Percentiles rank a stretch among this genome's conserved stretches.
Conservation (phyloP, 23 red algal genomes). For the Gracilaria gracilis region DNA sequence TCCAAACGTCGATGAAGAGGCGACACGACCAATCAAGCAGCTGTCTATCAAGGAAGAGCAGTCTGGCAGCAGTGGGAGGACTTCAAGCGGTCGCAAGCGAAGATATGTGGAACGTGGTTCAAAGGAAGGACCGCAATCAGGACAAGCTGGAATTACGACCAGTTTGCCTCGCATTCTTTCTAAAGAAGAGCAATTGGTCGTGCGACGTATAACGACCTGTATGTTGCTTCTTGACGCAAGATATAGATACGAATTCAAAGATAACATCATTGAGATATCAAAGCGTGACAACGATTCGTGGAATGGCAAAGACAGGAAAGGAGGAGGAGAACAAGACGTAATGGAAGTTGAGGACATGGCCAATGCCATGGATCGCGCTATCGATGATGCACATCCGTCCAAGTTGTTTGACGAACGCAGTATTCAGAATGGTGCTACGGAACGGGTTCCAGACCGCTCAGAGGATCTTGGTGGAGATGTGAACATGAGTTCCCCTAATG, state of each 20-base stretch:
- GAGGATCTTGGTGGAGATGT: background rate
- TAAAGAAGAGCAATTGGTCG: conserved; percentile 3
- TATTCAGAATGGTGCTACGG: background rate
- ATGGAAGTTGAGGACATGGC: conserved; percentile 58
- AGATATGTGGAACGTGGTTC: background rate
- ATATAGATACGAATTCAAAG: conserved; percentile 52
- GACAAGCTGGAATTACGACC: background rate
- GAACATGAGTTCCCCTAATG: conserved; percentile 4
- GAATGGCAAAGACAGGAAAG: conserved; percentile 26
- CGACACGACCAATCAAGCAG: conserved; percentile 47
- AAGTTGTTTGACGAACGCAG: background rate
- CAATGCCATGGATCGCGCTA: background rate
- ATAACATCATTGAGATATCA: conserved; percentile 42
- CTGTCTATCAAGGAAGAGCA: conserved; percentile 48
- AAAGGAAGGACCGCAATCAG: background rate
- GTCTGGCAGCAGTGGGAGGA: background rate
- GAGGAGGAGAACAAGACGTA: background rate
- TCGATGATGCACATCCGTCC: background rate
- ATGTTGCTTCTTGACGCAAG: conserved; percentile 52
- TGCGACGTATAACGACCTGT: conserved; percentile 36
- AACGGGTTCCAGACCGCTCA: background rate
- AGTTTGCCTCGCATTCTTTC: background rate
- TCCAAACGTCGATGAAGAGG: conserved; percentile 50
- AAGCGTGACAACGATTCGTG: background rate
- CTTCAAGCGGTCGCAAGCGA: background rate